Conservation (phyloP, 768 basidiomycete species). For the Sporobolomyces roseus region DNA sequence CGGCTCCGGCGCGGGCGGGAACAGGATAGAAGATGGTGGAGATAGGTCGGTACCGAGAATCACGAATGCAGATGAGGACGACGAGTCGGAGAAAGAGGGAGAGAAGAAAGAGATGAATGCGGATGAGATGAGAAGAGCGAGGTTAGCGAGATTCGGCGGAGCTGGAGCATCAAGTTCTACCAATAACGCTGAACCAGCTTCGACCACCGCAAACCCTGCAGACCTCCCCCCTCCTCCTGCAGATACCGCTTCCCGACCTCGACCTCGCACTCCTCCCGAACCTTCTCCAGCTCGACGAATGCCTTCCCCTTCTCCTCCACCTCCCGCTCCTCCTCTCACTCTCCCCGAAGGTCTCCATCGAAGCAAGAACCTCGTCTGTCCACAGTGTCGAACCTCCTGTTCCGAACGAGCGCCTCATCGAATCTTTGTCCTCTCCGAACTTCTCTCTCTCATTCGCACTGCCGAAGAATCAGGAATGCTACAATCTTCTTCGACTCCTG, state of each 20-base stretch:
- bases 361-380: constrained; percentile 36
- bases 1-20: neutral
- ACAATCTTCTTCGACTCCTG: neutral
- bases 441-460: constrained; percentile 10
- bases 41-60: neutral
- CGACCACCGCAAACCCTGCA: too few relatives aligned
- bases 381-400: constrained; percentile 31
- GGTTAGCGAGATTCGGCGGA: constrained; percentile 6
- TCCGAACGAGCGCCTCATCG: constrained; percentile 8
- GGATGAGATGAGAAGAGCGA: constrained; percentile 8
- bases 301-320: neutral
- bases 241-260: neutral
- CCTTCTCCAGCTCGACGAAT: neutral
- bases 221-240: neutral
- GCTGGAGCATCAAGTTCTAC: too few relatives aligned
- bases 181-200: too few relatives aligned
- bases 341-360: constrained; percentile 32
- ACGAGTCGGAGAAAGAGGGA: neutral
- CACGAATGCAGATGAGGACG: neutral
- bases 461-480: constrained; percentile 5
- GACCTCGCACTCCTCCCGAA: neutral
- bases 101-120: neutral
- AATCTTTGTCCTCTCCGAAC: constrained; percentile 34
- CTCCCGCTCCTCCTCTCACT: neutral
- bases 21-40: neutral